Base-by-base conservation (phyloP, 345 rosid genomes). In the Dipteronia sinensis region DNA sequence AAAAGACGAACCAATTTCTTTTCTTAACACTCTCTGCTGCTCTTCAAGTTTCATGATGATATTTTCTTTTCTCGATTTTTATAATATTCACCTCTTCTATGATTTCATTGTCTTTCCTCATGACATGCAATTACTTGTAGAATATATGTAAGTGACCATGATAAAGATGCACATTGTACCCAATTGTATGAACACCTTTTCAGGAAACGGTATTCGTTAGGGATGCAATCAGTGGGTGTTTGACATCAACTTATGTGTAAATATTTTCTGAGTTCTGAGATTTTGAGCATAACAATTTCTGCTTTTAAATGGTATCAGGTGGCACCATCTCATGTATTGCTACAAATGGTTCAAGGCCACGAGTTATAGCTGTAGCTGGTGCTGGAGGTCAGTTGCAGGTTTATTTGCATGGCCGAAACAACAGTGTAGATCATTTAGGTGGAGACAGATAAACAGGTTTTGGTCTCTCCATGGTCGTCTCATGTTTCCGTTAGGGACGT, bases 301-400 rank as follows among this genome's bases (percentile, higher is more conserved):
- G 67, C 15, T 13, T 22, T 55, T 34, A 40, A 31, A 31, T n/a
- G 62, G 25, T 68, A 71, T 79, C 89, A 95, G 98, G 92, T 77
- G 75, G 87, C 46, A 71, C 83, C 42, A 86, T 90, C 80, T 83
- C 93, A 25, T 88, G 99, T 82, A 89, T 95, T 53, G 90, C 92
- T 9, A 83, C 91, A 0, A 94, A 91, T 79, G 90, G 86, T 75
- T 87, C 92, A 25, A 83, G 82, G 59, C 75, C 90, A 10, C 82
- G 87, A 42, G 77, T 86, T 44, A 15, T 94, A 47, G 93, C 90
- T 19, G 79, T 88, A 56, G 90, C 87, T 53, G 88, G 87, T 65
- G 38, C 38, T 34, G 89, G 82, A 19, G 97, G 97, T 69, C 89
- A 90, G 83, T 80, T 95, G 73, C 79, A 91, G 76, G 84, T 95